These are phyloP conservation scores for Polytrichum formosum DNA, from an alignment of 225 moss, liverwort and hornwort species.

Conservation along the genomic window DNA sequence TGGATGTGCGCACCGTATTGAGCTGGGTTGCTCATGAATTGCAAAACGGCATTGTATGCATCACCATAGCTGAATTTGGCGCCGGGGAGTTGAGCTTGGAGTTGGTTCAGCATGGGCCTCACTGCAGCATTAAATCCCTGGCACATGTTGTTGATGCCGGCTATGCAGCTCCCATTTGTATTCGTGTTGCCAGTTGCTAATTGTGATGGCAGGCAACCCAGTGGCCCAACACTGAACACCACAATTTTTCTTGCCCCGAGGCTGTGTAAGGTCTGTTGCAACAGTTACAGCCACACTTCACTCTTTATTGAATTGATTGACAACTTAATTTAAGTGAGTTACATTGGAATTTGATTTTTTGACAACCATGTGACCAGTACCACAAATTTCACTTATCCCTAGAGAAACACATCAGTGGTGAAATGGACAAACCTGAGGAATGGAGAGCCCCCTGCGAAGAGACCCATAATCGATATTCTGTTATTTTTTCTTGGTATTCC, in stretches of 20 bases:
- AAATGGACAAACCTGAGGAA: too few species aligned
- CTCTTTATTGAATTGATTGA: too few species aligned
- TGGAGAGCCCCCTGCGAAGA: too few species aligned
- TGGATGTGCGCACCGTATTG: constrained; percentile 35
- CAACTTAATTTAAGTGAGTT: too few species aligned
- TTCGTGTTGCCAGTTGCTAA: constrained; percentile 21
- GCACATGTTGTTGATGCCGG: constrained; percentile 38
- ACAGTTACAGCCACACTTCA: too few species aligned
- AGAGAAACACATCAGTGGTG: too few species aligned
- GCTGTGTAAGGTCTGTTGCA: constrained; percentile 40
- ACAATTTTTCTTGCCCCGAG: constrained; percentile 58
- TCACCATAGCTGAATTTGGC: constrained; percentile 40
- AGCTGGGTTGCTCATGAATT: constrained; percentile 35
- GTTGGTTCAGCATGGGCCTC: constrained; percentile 16
- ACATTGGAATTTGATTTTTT: too few species aligned
- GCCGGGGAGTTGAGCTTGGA: constrained; percentile 20
- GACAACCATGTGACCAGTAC: too few species aligned
- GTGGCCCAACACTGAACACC: constrained; percentile 55
- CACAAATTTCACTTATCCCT: too few species aligned
- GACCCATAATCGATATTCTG: too few species aligned
- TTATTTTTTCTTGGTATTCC: too few species aligned
- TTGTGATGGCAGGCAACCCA: constrained; percentile 76
- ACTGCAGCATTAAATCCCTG: constrained; percentile 46
- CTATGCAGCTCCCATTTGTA: constrained; percentile 45
- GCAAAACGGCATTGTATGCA: constrained; percentile 25